These are phyloP conservation scores for Collybiopsis confluens DNA, from an alignment of 768 basidiomycete genomes.

Conservation along the genomic window DNA sequence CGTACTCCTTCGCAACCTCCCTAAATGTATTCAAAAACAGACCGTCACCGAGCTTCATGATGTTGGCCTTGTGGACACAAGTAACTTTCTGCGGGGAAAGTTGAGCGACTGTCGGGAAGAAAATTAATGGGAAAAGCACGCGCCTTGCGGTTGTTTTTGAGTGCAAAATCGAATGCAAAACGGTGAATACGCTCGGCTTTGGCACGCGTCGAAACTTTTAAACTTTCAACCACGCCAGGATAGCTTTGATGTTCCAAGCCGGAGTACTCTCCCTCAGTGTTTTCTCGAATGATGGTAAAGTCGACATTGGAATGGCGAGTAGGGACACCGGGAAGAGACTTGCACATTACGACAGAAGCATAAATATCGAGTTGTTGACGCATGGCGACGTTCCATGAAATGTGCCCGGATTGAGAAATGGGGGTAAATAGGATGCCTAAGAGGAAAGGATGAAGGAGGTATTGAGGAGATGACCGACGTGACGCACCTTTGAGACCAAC, in stretches of 20 bases:
- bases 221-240: constrained; percentile 96
- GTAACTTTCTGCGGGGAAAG: constrained; percentile 80
- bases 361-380: constrained; percentile 99
- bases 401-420: constrained; percentile 92
- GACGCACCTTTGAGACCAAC: constrained; percentile 94
- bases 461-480: constrained; percentile 5
- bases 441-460: constrained; percentile 7
- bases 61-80: constrained; percentile 99
- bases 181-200: constrained; percentile 96
- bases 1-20: constrained; percentile 94
- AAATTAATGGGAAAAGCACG: constrained; percentile 10
- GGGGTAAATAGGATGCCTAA: constrained; percentile 98
- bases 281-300: constrained; percentile 99
- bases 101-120: not conserved
- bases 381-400: constrained; percentile 99
- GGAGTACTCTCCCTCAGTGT: constrained; percentile 99
- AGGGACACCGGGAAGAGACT: constrained; percentile 92
- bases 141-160: constrained; percentile 98
- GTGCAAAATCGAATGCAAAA: constrained; percentile 97
- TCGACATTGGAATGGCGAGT: constrained; percentile 97
- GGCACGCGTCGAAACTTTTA: constrained; percentile 93
- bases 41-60: constrained; percentile 99
- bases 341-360: constrained; percentile 97
- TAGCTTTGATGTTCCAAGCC: constrained; percentile 97
- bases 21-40: constrained; percentile 99